Conservation (phyloP, 306 rosid species). For the Clitoria ternatea region DNA sequence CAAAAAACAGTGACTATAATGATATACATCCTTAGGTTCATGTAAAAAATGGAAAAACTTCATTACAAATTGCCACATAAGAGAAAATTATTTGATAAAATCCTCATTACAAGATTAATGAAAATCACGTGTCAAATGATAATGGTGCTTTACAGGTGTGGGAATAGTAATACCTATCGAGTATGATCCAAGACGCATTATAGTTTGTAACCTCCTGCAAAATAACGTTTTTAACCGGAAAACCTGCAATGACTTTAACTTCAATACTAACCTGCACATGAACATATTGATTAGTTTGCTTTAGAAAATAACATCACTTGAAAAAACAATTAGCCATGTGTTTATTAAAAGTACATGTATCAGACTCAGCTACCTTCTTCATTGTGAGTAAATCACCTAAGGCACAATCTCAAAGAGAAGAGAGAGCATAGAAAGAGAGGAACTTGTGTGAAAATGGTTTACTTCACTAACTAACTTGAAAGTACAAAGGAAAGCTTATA, state of each 20-base stretch:
- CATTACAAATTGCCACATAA: not conserved
- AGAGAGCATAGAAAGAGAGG: too few species aligned
- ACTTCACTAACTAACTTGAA: too few species aligned
- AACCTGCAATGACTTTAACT: conserved; percentile 74
- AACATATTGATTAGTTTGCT: not conserved
- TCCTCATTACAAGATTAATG: not conserved
- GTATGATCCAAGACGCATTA: conserved; percentile 64
- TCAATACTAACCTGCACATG: conserved; percentile 57
- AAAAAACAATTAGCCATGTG: too few species aligned
- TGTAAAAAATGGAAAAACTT: too few species aligned
- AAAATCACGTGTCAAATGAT: not conserved
- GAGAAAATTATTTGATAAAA: not conserved
- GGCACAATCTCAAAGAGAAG: too few species aligned
- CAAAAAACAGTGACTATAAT: too few species aligned
- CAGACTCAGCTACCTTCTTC: too few species aligned
- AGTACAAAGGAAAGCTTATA: too few species aligned
- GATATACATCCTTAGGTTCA: too few species aligned
- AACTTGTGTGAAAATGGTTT: too few species aligned
- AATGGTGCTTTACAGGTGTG: not conserved
- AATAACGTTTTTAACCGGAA: conserved; percentile 63
- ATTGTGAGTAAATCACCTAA: too few species aligned
- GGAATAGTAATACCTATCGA: conserved; percentile 57
- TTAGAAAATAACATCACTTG: not conserved
- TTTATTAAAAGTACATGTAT: too few species aligned
- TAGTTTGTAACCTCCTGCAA: conserved; percentile 52